These are phyloP conservation scores for Parachaetomium inaequale DNA, from an alignment of 495 filamentous ascomycete genomes.

Conservation along the genomic window DNA sequence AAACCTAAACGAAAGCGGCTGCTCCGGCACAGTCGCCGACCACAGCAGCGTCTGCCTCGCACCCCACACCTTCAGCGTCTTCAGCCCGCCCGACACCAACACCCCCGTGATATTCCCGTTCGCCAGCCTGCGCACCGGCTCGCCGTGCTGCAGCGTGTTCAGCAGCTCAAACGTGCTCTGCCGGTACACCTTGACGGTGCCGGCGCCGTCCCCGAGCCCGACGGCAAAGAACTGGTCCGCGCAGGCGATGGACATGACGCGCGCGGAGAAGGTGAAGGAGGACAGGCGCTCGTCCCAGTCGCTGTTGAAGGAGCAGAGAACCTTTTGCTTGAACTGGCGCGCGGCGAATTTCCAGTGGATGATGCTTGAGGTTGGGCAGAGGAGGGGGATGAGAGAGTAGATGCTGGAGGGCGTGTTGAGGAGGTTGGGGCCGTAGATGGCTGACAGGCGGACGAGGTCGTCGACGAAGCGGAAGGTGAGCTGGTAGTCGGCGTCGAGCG, in stretches of 20 bases:
- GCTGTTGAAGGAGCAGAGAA: slow-evolving; percentile 19
- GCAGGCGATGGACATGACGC: slow-evolving; percentile 23
- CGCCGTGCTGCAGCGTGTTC: slow-evolving; percentile 19
- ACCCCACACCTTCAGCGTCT: slow-evolving; percentile 21
- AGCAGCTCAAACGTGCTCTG: slow-evolving; percentile 22
- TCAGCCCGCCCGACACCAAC: slow-evolving; percentile 17
- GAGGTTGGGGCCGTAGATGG: slow-evolving; percentile 23
- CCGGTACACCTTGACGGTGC: slow-evolving; percentile 20
- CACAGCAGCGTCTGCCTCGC: slow-evolving; percentile 18
- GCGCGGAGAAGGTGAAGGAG: slow-evolving; percentile 9
- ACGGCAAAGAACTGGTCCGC: slow-evolving; percentile 21
- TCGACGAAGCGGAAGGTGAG: slow-evolving; percentile 11
- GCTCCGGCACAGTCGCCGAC: slow-evolving; percentile 18
- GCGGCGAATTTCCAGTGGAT: slow-evolving; percentile 23
- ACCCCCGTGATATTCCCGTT: slow-evolving; percentile 13
- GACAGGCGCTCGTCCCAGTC: slow-evolving; percentile 27
- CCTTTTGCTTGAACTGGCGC: slow-evolving; percentile 18
- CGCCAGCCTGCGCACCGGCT: slow-evolving; percentile 18
- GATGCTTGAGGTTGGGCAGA: slow-evolving; percentile 21
- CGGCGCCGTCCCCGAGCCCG: slow-evolving; percentile 18
- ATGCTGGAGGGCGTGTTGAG: slow-evolving; percentile 19
- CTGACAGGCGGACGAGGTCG: slow-evolving; percentile 20
- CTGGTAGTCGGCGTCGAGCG: slow-evolving; percentile 19
- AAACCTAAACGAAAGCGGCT: slow-evolving; percentile 20
- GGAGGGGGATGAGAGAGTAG: slow-evolving; percentile 20